These are phyloP conservation scores for Alternaria ventricosa DNA, from an alignment of 2,329 filamentous ascomycete species.

Conservation along the genomic window DNA sequence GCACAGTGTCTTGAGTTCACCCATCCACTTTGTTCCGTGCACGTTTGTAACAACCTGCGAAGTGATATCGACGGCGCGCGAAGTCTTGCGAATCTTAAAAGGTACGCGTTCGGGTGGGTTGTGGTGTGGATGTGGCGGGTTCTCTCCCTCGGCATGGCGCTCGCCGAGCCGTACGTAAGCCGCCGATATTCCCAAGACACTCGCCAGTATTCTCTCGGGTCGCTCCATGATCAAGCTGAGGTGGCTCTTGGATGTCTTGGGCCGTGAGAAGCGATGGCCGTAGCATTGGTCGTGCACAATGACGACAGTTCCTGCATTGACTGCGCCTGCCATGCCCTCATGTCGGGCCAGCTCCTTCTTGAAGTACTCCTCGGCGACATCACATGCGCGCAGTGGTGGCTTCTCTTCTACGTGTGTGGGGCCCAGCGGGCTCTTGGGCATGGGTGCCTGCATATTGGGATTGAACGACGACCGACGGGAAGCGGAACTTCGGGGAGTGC, in stretches of 20 bases:
- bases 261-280: conserved; percentile 87
- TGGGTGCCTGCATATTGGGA: conserved; percentile 48
- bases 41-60: conserved; percentile 86
- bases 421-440: conserved; percentile 49
- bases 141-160: conserved; percentile 73
- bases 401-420: conserved; percentile 48
- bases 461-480: conserved; percentile 55
- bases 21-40: conserved; percentile 92
- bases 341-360: conserved; percentile 70
- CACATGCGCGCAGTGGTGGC: conserved; percentile 57
- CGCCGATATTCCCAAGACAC: conserved; percentile 78
- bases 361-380: conserved; percentile 73
- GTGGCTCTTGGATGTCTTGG: conserved; percentile 73
- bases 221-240: conserved; percentile 88
- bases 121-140: conserved; percentile 70
- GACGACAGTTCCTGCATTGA: conserved; percentile 71
- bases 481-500: conserved; percentile 44
- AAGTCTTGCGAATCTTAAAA: conserved; percentile 85
- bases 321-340: conserved; percentile 52
- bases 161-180: conserved; percentile 92
- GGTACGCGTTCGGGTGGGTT: conserved; percentile 69
- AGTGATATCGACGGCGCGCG: conserved; percentile 71
- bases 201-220: conserved; percentile 87
- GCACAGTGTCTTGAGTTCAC: conserved; percentile 86
- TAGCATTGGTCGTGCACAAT: conserved; percentile 94